These are phyloP conservation scores for Mucor racemosus DNA, from an alignment of 371 early-diverging fungal species.

Conservation along the genomic window DNA sequence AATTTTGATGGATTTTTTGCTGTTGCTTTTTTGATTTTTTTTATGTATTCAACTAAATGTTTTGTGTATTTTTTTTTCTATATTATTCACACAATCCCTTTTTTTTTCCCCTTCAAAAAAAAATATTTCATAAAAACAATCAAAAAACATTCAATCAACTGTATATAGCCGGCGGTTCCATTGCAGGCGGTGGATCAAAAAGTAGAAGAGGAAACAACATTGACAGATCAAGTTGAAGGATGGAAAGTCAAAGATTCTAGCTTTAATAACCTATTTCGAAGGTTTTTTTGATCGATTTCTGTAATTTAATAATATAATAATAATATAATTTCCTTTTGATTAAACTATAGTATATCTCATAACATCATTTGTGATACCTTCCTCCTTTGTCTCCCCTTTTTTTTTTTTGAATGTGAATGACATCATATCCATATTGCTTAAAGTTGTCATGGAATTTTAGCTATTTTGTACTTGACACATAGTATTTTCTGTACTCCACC, in stretches of 20 bases:
- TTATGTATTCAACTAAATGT: not conserved
- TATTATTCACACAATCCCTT: not conserved
- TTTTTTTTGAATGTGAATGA: not conserved
- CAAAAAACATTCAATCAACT: not conserved
- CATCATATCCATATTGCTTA: not conserved
- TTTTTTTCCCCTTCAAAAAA: not conserved
- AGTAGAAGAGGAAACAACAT: constrained; percentile 13
- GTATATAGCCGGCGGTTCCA: constrained; percentile 20
- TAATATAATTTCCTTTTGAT: not conserved
- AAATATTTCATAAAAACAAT: not conserved
- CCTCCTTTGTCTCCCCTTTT: not conserved
- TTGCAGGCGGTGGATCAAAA: constrained; percentile 29
- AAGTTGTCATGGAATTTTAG: not conserved
- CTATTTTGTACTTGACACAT: constrained; percentile 1
- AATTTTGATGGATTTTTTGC: not conserved
- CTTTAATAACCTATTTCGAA: constrained; percentile 42
- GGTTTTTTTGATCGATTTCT: constrained; percentile 34
- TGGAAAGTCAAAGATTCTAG: constrained; percentile 28
- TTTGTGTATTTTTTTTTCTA: not conserved
- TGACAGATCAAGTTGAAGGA: constrained; percentile 28
- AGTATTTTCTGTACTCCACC: constrained; percentile 2
- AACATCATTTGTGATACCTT: constrained; percentile 7
- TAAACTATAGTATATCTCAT: not conserved
- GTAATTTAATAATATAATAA: not conserved
- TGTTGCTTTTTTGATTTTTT: not conserved